These are phyloP conservation scores for Bacidia rubella DNA, from an alignment of 495 filamentous ascomycete species.

Conservation along the genomic window DNA sequence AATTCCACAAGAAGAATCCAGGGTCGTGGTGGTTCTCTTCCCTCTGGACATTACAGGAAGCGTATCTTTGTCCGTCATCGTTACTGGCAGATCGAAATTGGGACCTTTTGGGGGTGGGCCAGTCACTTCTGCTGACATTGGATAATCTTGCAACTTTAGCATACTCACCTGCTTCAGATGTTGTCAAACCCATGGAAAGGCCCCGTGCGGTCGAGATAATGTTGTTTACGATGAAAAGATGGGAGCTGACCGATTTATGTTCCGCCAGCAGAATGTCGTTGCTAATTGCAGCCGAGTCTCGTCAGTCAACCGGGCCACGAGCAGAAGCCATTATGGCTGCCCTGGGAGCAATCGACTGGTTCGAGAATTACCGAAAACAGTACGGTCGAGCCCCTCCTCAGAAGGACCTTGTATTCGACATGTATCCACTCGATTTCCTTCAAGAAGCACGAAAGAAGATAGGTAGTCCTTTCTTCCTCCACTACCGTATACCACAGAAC, in stretches of 20 bases:
- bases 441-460: conserved; percentile 1
- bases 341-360: conserved; percentile 2
- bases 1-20: neutral
- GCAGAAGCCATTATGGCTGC: conserved; percentile 3
- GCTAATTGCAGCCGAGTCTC: neutral
- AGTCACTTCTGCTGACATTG: neutral
- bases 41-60: neutral
- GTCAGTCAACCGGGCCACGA: conserved; percentile 1
- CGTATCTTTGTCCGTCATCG: neutral
- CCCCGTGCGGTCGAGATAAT: neutral
- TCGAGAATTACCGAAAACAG: neutral
- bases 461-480: neutral
- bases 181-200: neutral
- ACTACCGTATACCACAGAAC: neutral
- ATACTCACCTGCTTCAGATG: neutral
- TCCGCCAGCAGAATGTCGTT: neutral
- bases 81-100: neutral
- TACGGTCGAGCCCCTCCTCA: neutral
- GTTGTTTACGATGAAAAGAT: conserved; percentile 3
- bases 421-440: neutral
- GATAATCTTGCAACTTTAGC: neutral
- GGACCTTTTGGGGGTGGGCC: neutral
- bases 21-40: neutral
- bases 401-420: neutral
- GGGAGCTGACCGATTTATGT: neutral